Base-by-base conservation (phyloP, 2,329 filamentous ascomycete species). In the Fusarium tupiense region DNA sequence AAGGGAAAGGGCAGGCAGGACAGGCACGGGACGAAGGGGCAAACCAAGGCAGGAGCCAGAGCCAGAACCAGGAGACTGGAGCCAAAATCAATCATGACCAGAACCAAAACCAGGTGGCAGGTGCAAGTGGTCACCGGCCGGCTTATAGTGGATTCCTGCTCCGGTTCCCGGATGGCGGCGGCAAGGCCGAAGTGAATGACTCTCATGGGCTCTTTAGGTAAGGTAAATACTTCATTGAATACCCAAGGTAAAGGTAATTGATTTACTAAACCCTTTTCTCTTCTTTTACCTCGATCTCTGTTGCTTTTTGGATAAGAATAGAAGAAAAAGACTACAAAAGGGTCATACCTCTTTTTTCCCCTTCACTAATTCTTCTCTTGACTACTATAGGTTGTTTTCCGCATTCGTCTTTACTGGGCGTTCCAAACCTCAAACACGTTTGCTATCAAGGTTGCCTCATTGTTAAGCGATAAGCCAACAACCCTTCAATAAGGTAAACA, bases 101-200 rank as follows among this genome's bases (percentile, higher is more conserved):
- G 29, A n/a, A 26, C 29, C 58, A 61, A 31, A 66, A 50, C 52
- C 61, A 53, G 58, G 58, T 69, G 67, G 61, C 72, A 74, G 72
- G 43, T 58, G 59, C 49, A 54, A 64, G 44, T 54, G 58, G 61
- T 72, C 60, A 71, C 66, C 60, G 31, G 61, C 64, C 54, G 61
- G 60, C 44, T 58, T 43, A 43, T 50, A 31, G 70, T 73, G 61
- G 69, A 63, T 63, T 54, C 29, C 37, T 37, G 38, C 54, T 69
- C 72, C 50, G 68, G 59, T 65, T 60, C 29, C 71, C 64, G 71
- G 72, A 57, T 56, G 64, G 38, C 54, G 46, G 61, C 72, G 72
- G 72, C 60, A 49, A 66, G 53, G n/a, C 72, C 72, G 64, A 73
- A 31, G 59, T 63, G 72, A 60, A 54, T 75, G 72, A 72, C 38